phyloP scores from a whole-genome alignment of 495 filamentous ascomycete species.

The Penicillium longicatenatum region DNA sequence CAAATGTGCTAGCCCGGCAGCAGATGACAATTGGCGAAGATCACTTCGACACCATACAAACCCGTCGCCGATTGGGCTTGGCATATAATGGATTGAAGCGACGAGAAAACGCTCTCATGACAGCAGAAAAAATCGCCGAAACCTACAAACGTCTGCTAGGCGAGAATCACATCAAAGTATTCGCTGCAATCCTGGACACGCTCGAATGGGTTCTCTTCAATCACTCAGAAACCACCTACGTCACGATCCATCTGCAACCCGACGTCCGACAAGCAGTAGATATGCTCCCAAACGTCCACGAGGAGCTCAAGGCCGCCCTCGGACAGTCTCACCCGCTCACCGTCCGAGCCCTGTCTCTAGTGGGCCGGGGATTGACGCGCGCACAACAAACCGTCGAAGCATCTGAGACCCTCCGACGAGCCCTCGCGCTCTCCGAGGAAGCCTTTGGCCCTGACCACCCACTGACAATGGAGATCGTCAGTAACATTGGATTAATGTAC shows the following conservation, averaged over 20 bases:
- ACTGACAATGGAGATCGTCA: slow-evolving; percentile 33
- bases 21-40: slow-evolving; percentile 43
- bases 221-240: slow-evolving; percentile 12
- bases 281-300: slow-evolving; percentile 18
- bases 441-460: slow-evolving; percentile 31
- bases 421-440: slow-evolving; percentile 37
- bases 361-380: slow-evolving; percentile 25
- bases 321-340: slow-evolving; percentile 29
- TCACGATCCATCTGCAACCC: slow-evolving; percentile 15
- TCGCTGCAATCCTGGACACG: slow-evolving; percentile 23
- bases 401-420: slow-evolving; percentile 39
- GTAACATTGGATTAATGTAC: slow-evolving; percentile 38
- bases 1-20: slow-evolving; percentile 40
- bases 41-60: slow-evolving; percentile 37
- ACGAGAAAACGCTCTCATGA: slow-evolving; percentile 28
- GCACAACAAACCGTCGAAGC: slow-evolving; percentile 23
- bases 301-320: slow-evolving; percentile 25
- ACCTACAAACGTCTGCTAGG: slow-evolving; percentile 30
- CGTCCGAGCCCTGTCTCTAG: slow-evolving; percentile 31
- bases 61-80: slow-evolving; percentile 33
- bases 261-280: slow-evolving; percentile 22
- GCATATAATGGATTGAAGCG: slow-evolving; percentile 29
- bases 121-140: slow-evolving; percentile 29
- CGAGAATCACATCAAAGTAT: slow-evolving; percentile 34
- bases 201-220: slow-evolving; percentile 31